A percentile compares a stretch with the other conserved stretches of the same genome.
Evolutionary conservation across 1,139 yeast species (phyloP).

Genomic region (Debaryomyces nepalensis): DNA sequence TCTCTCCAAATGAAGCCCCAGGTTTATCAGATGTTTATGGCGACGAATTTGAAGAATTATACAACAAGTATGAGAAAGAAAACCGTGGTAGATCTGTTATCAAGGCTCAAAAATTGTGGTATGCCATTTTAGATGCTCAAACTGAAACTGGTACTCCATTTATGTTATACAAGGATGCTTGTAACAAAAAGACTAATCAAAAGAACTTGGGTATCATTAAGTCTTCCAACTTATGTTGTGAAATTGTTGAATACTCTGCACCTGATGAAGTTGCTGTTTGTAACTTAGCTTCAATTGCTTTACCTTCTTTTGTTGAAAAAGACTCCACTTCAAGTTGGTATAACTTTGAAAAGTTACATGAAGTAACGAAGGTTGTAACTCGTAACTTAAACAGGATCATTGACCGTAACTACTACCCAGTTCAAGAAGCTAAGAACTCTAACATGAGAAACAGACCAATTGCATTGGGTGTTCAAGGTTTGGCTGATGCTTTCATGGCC

Average conservation of each 20-base stretch:
- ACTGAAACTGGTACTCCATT: conserved; percentile 66
- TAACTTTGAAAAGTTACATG: conserved; percentile 58
- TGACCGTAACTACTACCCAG: conserved; percentile 61
- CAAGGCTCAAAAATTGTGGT: conserved; percentile 60
- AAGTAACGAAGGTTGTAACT: conserved; percentile 56
- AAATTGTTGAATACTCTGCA: conserved; percentile 58
- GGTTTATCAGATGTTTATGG: conserved; percentile 57
- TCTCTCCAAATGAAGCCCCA: conserved; percentile 58
- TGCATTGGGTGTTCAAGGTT: conserved; percentile 68
- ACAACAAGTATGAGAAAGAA: conserved; percentile 50
- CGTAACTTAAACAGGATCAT: conserved; percentile 60
- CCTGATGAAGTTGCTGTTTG: conserved; percentile 62
- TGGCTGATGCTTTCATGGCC: conserved; percentile 62
- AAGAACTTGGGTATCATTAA: conserved; percentile 59
- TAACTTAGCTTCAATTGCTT: conserved; percentile 57
- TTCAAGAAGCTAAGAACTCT: conserved; percentile 55
- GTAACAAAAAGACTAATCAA: conserved; percentile 58
- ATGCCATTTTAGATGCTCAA: conserved; percentile 56
- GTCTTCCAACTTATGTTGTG: conserved; percentile 63
- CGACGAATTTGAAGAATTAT: conserved; percentile 50
- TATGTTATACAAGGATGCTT: conserved; percentile 60
- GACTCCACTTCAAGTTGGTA: conserved; percentile 47
- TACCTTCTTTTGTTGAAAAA: conserved; percentile 66
- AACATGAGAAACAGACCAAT: conserved; percentile 63
- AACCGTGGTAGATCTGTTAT: conserved; percentile 41